phyloP scores from a whole-genome alignment of 768 basidiomycete species.

The Boletus reticulatus region DNA sequence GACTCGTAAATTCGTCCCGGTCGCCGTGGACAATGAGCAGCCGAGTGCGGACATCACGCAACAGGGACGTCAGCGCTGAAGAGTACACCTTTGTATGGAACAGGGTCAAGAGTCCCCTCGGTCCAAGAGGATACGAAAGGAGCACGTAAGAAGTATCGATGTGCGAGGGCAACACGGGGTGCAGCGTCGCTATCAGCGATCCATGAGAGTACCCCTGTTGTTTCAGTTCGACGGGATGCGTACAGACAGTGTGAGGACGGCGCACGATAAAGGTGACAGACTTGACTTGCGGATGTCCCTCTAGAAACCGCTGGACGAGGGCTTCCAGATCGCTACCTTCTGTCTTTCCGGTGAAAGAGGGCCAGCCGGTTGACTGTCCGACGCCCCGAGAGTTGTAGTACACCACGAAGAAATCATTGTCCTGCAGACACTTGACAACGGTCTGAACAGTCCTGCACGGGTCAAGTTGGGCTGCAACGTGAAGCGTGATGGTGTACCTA shows the following conservation, averaged over 20 bases:
- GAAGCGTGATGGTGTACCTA: slow-evolving; percentile 36
- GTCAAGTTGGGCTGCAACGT: neutral
- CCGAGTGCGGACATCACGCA: slow-evolving; percentile 44
- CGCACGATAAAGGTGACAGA: slow-evolving; percentile 62
- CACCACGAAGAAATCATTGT: slow-evolving; percentile 54
- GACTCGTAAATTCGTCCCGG: slow-evolving; percentile 66
- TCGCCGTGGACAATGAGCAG: slow-evolving; percentile 69
- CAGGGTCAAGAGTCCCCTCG: slow-evolving; percentile 63
- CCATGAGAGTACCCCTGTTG: slow-evolving; percentile 83
- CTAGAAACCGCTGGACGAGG: slow-evolving; percentile 54
- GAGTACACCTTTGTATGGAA: slow-evolving; percentile 61
- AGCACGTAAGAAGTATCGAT: slow-evolving; percentile 63
- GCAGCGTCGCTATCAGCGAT: slow-evolving; percentile 66
- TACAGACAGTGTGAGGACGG: slow-evolving; percentile 7
- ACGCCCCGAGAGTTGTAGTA: slow-evolving; percentile 79
- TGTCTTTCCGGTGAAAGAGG: slow-evolving; percentile 67
- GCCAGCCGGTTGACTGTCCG: slow-evolving; percentile 68
- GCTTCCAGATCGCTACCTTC: slow-evolving; percentile 72
- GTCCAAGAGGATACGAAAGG: slow-evolving; percentile 74
- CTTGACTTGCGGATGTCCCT: slow-evolving; percentile 39
- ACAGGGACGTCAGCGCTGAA: slow-evolving; percentile 46
- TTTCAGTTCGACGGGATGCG: slow-evolving; percentile 4
- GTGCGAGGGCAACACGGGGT: slow-evolving; percentile 49
- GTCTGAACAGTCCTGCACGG: slow-evolving; percentile 39
- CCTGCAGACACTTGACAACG: slow-evolving; percentile 41